A percentile compares a stretch with the other conserved stretches of the same genome.
phyloP scores from a whole-genome alignment of 2,329 filamentous ascomycete genomes.

The Aspergillus hortae region DNA sequence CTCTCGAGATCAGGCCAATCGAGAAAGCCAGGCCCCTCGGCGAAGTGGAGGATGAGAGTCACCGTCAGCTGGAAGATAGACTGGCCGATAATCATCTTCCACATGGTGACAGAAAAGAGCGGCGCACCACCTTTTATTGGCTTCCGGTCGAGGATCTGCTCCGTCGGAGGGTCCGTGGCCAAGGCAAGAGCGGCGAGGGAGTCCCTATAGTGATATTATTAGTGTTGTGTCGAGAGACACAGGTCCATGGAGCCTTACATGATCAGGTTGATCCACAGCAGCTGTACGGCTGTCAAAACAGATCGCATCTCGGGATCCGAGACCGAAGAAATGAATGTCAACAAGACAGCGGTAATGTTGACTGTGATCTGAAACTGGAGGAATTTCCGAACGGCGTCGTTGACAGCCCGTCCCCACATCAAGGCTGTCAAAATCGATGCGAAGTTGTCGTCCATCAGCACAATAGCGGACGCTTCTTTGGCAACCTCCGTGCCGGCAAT shows the following conservation, averaged over 20 bases:
- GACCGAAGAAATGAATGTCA: slow-evolving; percentile 82
- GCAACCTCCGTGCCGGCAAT: slow-evolving; percentile 62
- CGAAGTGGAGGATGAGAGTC: slow-evolving; percentile 78
- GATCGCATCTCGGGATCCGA: slow-evolving; percentile 60
- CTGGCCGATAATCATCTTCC: slow-evolving; percentile 97
- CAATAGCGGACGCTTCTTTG: slow-evolving; percentile 62
- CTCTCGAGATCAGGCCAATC: slow-evolving; percentile 50
- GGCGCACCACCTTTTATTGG: slow-evolving; percentile 64
- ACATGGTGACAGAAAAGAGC: slow-evolving; percentile 83
- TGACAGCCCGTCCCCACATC: slow-evolving; percentile 63
- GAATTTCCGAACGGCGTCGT: slow-evolving; percentile 64
- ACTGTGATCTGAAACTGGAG: slow-evolving; percentile 62
- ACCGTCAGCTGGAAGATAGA: slow-evolving; percentile 76
- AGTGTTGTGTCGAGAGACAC: slow-evolving; percentile 49
- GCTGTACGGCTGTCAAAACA: slow-evolving; percentile 79
- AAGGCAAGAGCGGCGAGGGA: slow-evolving; percentile 10
- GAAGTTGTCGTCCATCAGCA: slow-evolving; percentile 65
- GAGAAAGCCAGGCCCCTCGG: slow-evolving; percentile 53
- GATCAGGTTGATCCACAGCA: slow-evolving; percentile 91
- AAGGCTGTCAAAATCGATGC: slow-evolving; percentile 59
- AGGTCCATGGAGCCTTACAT: slow-evolving; percentile 92
- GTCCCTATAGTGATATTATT: slow-evolving; percentile 8
- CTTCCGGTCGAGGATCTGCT: slow-evolving; percentile 71
- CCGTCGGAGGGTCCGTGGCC: slow-evolving; percentile 78
- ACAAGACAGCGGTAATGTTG: slow-evolving; percentile 80